A percentile compares a stretch with the other conserved stretches of the same genome.
Conservation (phyloP, 257 asterid species). For the Solanum chiquidenum region DNA sequence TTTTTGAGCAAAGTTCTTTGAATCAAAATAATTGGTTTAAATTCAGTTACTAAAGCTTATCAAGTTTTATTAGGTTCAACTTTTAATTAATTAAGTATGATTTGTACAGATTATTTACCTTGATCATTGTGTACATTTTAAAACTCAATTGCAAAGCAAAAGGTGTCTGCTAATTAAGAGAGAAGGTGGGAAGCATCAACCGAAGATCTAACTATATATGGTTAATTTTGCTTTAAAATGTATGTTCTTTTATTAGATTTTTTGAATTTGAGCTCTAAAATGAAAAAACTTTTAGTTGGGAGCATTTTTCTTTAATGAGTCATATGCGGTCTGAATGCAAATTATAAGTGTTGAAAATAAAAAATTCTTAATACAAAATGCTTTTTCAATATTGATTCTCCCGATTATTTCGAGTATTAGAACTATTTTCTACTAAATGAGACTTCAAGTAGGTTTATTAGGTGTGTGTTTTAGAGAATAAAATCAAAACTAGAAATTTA, state of each 20-base stretch:
- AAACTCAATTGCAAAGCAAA: not conserved
- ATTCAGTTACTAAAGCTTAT: not conserved
- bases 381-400: not conserved
- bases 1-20: not conserved
- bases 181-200: not conserved
- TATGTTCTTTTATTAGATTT: not conserved
- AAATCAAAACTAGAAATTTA: not conserved
- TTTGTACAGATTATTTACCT: not conserved
- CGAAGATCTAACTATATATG: not conserved
- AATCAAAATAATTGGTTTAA: not conserved
- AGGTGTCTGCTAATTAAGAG: not conserved
- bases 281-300: not conserved
- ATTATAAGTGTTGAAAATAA: not conserved
- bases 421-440: not conserved
- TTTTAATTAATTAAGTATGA: too few relatives aligned
- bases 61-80: not conserved
- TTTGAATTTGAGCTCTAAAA: not conserved
- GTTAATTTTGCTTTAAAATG: not conserved
- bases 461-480: not conserved
- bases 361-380: not conserved
- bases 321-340: not conserved
- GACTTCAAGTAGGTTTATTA: not conserved
- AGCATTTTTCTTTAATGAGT: not conserved
- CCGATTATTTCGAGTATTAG: not conserved
- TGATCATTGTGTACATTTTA: not conserved